These are phyloP conservation scores for Vigna unguiculata DNA, from an alignment of 306 rosid species.

Conservation along the genomic window DNA sequence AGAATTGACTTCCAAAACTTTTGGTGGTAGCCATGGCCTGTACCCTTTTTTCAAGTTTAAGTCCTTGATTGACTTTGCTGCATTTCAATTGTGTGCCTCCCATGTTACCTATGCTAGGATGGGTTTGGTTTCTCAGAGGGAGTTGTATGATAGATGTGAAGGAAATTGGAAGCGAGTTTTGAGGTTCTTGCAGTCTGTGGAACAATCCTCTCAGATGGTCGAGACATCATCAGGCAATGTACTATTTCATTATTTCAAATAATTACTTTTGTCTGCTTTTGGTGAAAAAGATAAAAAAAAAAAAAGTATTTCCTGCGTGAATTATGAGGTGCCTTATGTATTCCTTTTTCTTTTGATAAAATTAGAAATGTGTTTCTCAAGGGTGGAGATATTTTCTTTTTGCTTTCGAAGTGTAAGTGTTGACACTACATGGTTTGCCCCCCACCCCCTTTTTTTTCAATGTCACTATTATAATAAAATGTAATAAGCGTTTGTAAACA, in stretches of 20 bases:
- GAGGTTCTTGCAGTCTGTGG: slow-evolving; percentile 91
- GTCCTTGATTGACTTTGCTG: slow-evolving; percentile 79
- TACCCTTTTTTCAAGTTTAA: slow-evolving; percentile 65
- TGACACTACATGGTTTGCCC: not conserved
- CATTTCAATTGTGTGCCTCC: slow-evolving; percentile 73
- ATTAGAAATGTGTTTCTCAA: not conserved
- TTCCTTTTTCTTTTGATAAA: not conserved
- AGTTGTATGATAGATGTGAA: slow-evolving; percentile 72
- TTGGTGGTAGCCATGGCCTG: slow-evolving; percentile 53
- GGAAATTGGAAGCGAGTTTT: slow-evolving; percentile 88
- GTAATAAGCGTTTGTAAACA: not conserved
- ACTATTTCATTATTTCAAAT: slow-evolving; percentile 57
- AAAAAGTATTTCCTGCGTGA: not conserved
- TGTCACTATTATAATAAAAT: not conserved
- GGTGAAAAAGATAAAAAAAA: not conserved
- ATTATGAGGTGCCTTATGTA: slow-evolving; percentile 16
- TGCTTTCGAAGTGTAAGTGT: not conserved
- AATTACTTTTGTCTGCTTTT: slow-evolving; percentile 39
- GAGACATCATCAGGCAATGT: slow-evolving; percentile 97
- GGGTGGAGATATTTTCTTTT: not conserved
- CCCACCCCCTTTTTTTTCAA: not conserved
- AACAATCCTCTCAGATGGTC: slow-evolving; percentile 71
- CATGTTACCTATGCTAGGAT: slow-evolving; percentile 61
- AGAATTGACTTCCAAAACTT: slow-evolving; percentile 81
- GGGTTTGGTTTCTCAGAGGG: slow-evolving; percentile 60